Conservation (phyloP, 140 eudicot genomes). For the Bidens hawaiensis region DNA sequence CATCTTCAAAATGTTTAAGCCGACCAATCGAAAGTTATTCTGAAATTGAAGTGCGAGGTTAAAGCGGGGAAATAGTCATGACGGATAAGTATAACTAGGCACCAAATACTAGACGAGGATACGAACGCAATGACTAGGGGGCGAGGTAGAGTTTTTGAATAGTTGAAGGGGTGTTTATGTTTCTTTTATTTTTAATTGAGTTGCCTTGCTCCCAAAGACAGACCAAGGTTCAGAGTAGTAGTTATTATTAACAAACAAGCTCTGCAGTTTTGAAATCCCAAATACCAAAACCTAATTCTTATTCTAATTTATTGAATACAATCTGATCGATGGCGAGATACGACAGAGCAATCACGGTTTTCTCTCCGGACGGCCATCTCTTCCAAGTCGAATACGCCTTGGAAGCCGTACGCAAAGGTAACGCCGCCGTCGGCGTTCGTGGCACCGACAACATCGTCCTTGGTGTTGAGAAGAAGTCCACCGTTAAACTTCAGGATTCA, state of each 20-base stretch:
- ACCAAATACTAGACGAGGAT: too few species aligned
- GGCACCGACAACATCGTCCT: slow-evolving; percentile 86
- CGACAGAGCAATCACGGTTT: slow-evolving; percentile 92
- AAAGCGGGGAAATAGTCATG: too few species aligned
- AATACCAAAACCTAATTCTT: background rate
- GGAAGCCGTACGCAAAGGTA: slow-evolving; percentile 95
- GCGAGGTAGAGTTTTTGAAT: too few species aligned
- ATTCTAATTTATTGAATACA: too few species aligned
- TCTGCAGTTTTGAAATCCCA: background rate
- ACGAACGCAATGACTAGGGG: too few species aligned
- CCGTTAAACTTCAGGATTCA: slow-evolving; percentile 92
- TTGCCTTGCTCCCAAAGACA: slow-evolving; percentile 39
- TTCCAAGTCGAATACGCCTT: slow-evolving; percentile 93
- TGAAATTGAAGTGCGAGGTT: too few species aligned
- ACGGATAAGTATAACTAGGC: too few species aligned
- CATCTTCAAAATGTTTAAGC: too few species aligned
- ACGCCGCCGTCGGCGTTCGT: slow-evolving; percentile 98
- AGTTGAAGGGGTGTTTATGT: slow-evolving; percentile 4
- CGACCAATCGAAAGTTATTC: too few species aligned
- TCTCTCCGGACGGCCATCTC: slow-evolving; percentile 94
- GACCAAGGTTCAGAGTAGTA: too few species aligned
- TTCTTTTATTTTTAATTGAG: slow-evolving; percentile 14
- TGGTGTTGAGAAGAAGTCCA: slow-evolving; percentile 92
- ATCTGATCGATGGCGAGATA: slow-evolving; percentile 80
- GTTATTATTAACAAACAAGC: background rate